Evolutionary conservation across 345 rosid genomes (phyloP), one percentile per base, ranked within the genome.

Genomic region (Dovyalis caffra): DNA sequence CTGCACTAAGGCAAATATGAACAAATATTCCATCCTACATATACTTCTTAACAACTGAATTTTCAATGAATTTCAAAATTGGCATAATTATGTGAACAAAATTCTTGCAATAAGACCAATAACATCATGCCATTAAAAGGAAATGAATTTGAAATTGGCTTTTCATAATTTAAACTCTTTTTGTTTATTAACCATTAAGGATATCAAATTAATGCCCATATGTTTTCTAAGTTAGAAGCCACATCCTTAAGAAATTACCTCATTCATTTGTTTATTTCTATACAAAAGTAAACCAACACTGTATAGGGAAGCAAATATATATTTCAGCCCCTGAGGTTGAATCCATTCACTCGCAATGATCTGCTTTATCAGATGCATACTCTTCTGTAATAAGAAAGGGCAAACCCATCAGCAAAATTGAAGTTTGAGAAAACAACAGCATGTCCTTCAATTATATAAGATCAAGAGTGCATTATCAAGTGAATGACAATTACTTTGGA

Each of bases 331-430:
- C 71, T 88, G 89, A 68, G 83, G 77, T 81, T 76, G 86, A 73
- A 95, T 80, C 95, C 94, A 87, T 74, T 88, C 65, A 56, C 92
- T 84, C 74, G 76, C 75, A 79, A 92, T 86, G 25, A 90, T 80
- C 70, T 81, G 80, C 75, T 86, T 86, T 12, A 90, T 78, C 29
- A 87, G 77, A 74, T 75, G 73, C 72, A 72, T 76, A 68, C 85
- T 85, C 66, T 83, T 84, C 99, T 95, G 91, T 43, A 79, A 86
- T 37, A 79, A 79, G 71, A 83, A 78, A 80, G 49, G 49, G 37
- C 29, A 77, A 70, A 56, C 62, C 76, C 74, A 66, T 80, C 61
- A 81, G 68, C 38, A 66, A 80, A 56, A 61, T 34, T 53, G 68
- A 78, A 71, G 66, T 76, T 64, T 29, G 77, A 83, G 64, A 72